Conservation (phyloP, 495 filamentous ascomycete species). For the Talaromyces nanjingensis region DNA sequence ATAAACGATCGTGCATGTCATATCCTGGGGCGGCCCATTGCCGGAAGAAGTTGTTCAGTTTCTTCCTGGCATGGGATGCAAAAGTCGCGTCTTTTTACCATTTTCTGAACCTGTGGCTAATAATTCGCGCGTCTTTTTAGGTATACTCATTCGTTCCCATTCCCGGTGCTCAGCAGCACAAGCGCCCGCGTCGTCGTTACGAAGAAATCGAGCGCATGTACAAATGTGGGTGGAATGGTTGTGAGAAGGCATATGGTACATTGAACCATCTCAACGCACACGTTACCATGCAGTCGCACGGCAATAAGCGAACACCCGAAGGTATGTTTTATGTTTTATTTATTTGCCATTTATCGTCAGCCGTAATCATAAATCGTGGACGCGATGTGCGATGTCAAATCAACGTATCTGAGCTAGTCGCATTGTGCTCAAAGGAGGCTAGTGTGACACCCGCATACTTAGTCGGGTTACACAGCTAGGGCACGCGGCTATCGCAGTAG, state of each 20-base stretch:
- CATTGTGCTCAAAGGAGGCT: slow-evolving; percentile 17
- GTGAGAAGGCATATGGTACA: slow-evolving; percentile 96
- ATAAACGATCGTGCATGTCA: slow-evolving; percentile 10
- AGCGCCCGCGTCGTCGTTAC: slow-evolving; percentile 87
- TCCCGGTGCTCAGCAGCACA: slow-evolving; percentile 94
- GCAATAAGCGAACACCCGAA: slow-evolving; percentile 88
- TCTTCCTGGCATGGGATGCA: slow-evolving; percentile 6
- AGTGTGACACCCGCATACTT: slow-evolving; percentile 29
- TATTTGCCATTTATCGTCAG: slow-evolving; percentile 8
- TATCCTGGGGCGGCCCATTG: slow-evolving; percentile 9
- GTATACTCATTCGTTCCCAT: slow-evolving; percentile 99
- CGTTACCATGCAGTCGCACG: slow-evolving; percentile 96
- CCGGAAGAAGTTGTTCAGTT: not conserved
- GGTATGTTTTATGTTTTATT: slow-evolving; percentile 51
- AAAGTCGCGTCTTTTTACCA: not conserved
- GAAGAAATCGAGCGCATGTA: slow-evolving; percentile 99
- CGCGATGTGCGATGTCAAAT: not conserved
- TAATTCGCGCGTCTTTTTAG: slow-evolving; percentile 32
- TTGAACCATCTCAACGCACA: slow-evolving; percentile 95
- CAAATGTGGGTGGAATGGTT: slow-evolving; percentile 97
- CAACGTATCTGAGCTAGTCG: slow-evolving; percentile 15
- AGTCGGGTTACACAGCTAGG: slow-evolving; percentile 46
- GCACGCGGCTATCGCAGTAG: slow-evolving; percentile 39
- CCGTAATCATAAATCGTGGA: not conserved
- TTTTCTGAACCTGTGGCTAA: slow-evolving; percentile 16